Base-by-base conservation (phyloP, 2,329 filamentous ascomycete genomes). In the Leptographium flavum region DNA sequence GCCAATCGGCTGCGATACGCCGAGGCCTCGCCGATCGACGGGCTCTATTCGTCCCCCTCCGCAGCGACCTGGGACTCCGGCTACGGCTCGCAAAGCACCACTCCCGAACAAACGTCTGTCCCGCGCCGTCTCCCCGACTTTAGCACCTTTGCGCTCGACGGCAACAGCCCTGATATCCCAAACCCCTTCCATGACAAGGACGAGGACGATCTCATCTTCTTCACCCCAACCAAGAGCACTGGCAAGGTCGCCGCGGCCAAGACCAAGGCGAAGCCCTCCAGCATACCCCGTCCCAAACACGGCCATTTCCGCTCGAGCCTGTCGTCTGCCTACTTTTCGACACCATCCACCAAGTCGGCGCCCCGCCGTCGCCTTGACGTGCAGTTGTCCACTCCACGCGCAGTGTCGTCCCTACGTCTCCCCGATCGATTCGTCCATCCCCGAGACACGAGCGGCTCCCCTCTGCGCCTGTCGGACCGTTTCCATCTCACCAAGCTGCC, bases 361-460 rank as follows among this genome's bases (percentile, higher is more conserved):
- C 45, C 48, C 33, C 50, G 47, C 11, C 48, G 28, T 5, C n/a
- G 50, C 30, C 58, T 59, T 22, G 57, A 59, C 19, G 50, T 48
- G 11, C 48, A 51, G 21, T 50, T 50, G 3, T 45, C 49, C 3
- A 39, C n/a, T 4, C 27, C 32, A 32, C 21, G 40, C 39, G 33
- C 21, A 1, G 3, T 31, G 13, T 47, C 45, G 4, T 54, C 54
- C 8, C 30, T 58, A 11, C 56, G 54, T 9, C 48, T 48, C 5
- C 58, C 64, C 3, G 71, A 77, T 51, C 68, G 73, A 39, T 77
- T 74, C 50, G 61, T 77, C 5, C 68, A 73, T 13, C 56, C 57
- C 9, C 61, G 70, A 47, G 59, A 66, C 31, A 49, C 38, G 1
- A 21, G 21, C 11, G 7, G 19, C 15, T 5, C 53, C 14, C 48